phyloP scores from a whole-genome alignment of 257 asterid species.

The Mitragyna speciosa region DNA sequence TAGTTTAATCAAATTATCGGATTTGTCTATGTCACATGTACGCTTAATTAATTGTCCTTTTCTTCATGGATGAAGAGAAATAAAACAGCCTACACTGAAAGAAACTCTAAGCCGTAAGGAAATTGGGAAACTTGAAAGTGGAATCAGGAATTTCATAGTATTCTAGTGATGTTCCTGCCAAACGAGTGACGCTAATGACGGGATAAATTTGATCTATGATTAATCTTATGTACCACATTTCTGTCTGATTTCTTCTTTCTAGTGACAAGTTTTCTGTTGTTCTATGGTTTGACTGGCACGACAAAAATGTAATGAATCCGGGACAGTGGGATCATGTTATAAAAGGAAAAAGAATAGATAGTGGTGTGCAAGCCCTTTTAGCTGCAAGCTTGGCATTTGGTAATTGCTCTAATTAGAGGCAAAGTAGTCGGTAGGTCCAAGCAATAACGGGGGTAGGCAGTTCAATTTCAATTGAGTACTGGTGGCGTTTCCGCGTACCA shows the following conservation, averaged over 20 bases:
- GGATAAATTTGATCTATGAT: not conserved
- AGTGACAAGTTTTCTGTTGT: not conserved
- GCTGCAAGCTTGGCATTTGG: not conserved
- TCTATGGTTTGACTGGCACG: not conserved
- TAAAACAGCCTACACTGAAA: not conserved
- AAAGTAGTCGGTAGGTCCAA: constrained; percentile 23
- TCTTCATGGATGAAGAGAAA: not conserved
- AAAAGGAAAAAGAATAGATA: not conserved
- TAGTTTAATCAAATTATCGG: not conserved
- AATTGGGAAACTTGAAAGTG: no score
- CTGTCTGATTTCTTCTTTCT: not conserved
- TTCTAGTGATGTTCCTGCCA: no score
- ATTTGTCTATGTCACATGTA: not conserved
- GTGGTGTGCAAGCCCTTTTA: no score
- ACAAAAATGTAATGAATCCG: not conserved
- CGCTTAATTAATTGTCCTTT: not conserved
- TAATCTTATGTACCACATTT: not conserved
- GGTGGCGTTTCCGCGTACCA: constrained; percentile 1
- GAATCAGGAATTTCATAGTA: no score
- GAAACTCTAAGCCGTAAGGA: no score
- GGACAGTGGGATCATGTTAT: not conserved
- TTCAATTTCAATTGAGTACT: not conserved
- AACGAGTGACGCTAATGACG: not conserved
- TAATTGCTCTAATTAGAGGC: constrained; percentile 8
- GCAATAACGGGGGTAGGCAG: constrained; percentile 23